Conservation (phyloP, 805 yeast genomes). For the Kuraishia cidri region DNA sequence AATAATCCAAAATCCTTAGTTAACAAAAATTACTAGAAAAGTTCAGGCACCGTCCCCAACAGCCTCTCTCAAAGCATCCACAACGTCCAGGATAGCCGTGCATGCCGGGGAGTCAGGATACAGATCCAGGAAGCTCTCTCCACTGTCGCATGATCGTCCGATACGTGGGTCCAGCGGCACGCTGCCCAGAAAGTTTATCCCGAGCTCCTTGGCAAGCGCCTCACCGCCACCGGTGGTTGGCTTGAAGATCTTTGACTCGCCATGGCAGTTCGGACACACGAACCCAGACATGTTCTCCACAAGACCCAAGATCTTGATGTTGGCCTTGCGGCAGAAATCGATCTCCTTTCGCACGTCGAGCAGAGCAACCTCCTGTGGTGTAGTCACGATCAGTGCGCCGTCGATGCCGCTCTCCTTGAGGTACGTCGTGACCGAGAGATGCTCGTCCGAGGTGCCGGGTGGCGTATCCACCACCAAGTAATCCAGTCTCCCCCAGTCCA, state of each 20-base stretch:
- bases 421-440: constrained; percentile 79
- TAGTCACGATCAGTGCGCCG: constrained; percentile 91
- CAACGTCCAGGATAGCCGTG: constrained; percentile 75
- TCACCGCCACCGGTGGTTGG: constrained; percentile 98
- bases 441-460: constrained; percentile 98
- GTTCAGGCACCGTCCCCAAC: constrained; percentile 20
- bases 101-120: constrained; percentile 94
- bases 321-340: constrained; percentile 89
- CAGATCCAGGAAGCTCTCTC: constrained; percentile 73
- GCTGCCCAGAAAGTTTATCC: constrained; percentile 74
- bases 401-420: constrained; percentile 87
- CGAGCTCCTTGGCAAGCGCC: constrained; percentile 70
- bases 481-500: constrained; percentile 89
- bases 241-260: constrained; percentile 81
- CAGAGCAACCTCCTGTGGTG: constrained; percentile 96
- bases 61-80: constrained; percentile 57
- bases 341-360: constrained; percentile 94
- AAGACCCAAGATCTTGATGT: constrained; percentile 74
- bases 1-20: no score
- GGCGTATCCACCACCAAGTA: constrained; percentile 93
- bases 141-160: constrained; percentile 81
- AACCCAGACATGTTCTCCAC: constrained; percentile 99
- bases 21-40: no score
- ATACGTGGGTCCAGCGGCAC: constrained; percentile 96
- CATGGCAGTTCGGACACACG: constrained; percentile 92